Conservation (phyloP, 192 early-diverging fungal species). For the Cladochytrium replicatum region DNA sequence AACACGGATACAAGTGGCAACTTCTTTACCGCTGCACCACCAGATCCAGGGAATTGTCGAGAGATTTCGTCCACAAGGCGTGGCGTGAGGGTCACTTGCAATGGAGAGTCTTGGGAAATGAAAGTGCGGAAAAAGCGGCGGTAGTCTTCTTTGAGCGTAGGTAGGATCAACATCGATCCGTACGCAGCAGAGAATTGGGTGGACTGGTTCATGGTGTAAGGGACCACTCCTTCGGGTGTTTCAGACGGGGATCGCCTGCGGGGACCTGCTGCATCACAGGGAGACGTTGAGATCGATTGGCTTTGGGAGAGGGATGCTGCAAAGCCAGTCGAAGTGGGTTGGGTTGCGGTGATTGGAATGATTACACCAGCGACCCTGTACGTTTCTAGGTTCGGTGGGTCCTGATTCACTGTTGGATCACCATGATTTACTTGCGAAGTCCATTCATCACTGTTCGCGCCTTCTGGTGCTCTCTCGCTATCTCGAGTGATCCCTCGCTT, state of each 20-base stretch:
- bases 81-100: conserved; percentile 9
- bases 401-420: too few relatives aligned
- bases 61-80: conserved; percentile 13
- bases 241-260: conserved; percentile 1
- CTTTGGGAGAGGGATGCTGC: too few relatives aligned
- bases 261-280: conserved; percentile 7
- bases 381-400: too few relatives aligned
- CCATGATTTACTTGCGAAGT: too few relatives aligned
- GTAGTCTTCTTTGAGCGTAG: conserved; percentile 8
- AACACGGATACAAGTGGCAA: conserved; percentile 18
- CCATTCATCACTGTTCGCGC: too few relatives aligned
- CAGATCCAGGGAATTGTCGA: conserved; percentile 8
- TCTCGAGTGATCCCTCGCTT: too few relatives aligned
- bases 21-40: not conserved
- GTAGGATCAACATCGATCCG: conserved; percentile 6
- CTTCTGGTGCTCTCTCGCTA: too few relatives aligned
- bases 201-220: not conserved
- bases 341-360: not conserved
- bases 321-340: conserved; percentile 3
- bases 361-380: not conserved
- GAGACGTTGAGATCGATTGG: conserved; percentile 6
- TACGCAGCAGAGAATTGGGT: not conserved
- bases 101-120: conserved; percentile 8
- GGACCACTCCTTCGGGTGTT: not conserved
- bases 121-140: conserved; percentile 13